phyloP scores from a whole-genome alignment of 2,329 filamentous ascomycete genomes.

The Aspergillus proliferans region DNA sequence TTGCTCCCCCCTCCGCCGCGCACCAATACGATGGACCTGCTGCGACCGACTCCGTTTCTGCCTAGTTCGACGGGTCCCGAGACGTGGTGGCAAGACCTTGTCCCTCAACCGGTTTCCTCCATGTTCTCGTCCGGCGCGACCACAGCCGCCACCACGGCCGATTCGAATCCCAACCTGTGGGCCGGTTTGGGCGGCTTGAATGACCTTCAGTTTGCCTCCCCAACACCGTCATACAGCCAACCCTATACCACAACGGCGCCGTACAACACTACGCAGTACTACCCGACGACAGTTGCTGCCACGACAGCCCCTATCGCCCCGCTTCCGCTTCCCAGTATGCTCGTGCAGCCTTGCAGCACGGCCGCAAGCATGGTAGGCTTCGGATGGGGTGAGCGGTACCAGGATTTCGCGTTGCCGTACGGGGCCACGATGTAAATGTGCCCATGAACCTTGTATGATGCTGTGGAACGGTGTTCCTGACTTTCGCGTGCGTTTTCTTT shows the following conservation, averaged over 20 bases:
- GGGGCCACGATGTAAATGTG: constrained; percentile 65
- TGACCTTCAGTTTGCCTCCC: constrained; percentile 68
- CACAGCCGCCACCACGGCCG: constrained; percentile 58
- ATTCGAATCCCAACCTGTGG: constrained; percentile 71
- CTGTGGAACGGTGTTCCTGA: constrained; percentile 21
- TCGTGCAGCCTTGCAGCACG: constrained; percentile 76
- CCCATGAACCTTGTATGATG: constrained; percentile 27
- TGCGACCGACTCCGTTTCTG: constrained; percentile 77
- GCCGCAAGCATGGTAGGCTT: constrained; percentile 70
- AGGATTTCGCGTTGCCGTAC: constrained; percentile 68
- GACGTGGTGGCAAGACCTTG: constrained; percentile 73
- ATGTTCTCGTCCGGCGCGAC: constrained; percentile 76
- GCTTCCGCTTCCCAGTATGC: constrained; percentile 78
- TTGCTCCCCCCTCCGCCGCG: constrained; percentile 81
- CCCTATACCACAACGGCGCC: constrained; percentile 66
- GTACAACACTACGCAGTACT: constrained; percentile 58
- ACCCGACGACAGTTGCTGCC: constrained; percentile 61
- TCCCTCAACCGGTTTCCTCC: constrained; percentile 63
- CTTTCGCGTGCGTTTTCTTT: constrained; percentile 11
- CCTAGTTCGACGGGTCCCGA: constrained; percentile 70
- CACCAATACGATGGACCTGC: constrained; percentile 72
- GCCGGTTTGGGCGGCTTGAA: constrained; percentile 63
- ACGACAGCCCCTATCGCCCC: constrained; percentile 67
- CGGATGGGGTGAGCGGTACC: constrained; percentile 72
- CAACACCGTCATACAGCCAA: constrained; percentile 72